A percentile compares a stretch with the other conserved stretches of the same genome.
Evolutionary conservation across 176 grass and related monocot species (phyloP).

Genomic region (Oryza meridionalis): DNA sequence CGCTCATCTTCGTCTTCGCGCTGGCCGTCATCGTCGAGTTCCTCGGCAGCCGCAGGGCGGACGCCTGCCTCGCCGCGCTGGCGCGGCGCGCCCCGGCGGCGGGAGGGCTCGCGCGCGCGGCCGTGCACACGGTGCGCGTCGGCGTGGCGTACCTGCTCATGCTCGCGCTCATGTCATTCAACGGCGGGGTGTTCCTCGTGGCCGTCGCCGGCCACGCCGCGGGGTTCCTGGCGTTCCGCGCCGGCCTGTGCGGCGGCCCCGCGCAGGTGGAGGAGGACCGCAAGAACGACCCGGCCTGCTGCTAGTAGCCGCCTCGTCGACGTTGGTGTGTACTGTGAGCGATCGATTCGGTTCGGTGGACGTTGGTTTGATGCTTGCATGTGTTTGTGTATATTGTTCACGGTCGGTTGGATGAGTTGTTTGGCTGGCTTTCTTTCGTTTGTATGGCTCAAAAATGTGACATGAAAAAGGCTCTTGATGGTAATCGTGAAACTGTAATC

Average conservation of each 20-base stretch:
- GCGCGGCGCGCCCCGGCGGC: not conserved
- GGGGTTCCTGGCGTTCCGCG: slow-evolving; percentile 59
- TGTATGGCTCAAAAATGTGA: not conserved
- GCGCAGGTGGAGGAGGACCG: slow-evolving; percentile 36
- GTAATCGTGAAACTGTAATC: not conserved
- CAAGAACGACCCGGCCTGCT: slow-evolving; percentile 32
- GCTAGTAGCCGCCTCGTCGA: not conserved
- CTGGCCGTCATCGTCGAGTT: slow-evolving; percentile 59
- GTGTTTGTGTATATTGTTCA: not conserved
- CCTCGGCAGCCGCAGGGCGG: slow-evolving; percentile 44
- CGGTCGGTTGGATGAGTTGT: not conserved
- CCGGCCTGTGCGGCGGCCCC: slow-evolving; percentile 30
- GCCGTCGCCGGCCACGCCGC: slow-evolving; percentile 57
- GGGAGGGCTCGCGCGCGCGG: slow-evolving; percentile 37
- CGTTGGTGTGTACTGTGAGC: not conserved
- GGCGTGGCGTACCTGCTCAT: slow-evolving; percentile 74
- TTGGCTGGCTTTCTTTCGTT: not conserved
- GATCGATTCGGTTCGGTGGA: not conserved
- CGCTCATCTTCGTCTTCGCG: slow-evolving; percentile 53
- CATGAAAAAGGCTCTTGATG: not conserved
- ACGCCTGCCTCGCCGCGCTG: slow-evolving; percentile 12
- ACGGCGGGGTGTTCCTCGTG: slow-evolving; percentile 68
- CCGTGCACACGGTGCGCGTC: slow-evolving; percentile 55
- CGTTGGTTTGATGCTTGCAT: not conserved
- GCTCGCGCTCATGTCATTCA: slow-evolving; percentile 98